Percentiles rank a stretch among this genome's conserved stretches.
These are phyloP conservation scores for Penicillium fuscoglaucum DNA, from an alignment of 2,329 filamentous ascomycete species.

Conservation along the genomic window DNA sequence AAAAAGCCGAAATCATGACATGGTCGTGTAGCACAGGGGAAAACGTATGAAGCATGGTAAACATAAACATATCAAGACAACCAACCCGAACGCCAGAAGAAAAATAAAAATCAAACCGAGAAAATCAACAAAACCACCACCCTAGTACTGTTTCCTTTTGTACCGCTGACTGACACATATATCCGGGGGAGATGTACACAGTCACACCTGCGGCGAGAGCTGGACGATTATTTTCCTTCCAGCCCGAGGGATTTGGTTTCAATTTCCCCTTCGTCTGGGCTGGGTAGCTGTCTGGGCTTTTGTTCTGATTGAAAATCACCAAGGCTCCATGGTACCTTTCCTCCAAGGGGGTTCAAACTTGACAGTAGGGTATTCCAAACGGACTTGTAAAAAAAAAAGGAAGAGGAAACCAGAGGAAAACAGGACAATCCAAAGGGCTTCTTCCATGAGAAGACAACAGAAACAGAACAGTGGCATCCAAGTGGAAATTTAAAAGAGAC, in stretches of 20 bases:
- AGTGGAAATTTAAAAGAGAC: neutral
- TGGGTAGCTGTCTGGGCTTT: neutral
- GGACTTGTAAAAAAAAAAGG: conserved; percentile 1
- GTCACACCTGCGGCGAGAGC: neutral
- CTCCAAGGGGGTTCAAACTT: neutral
- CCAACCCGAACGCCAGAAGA: conserved; percentile 6
- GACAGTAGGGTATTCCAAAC: conserved; percentile 1
- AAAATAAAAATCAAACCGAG: neutral
- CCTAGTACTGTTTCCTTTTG: neutral
- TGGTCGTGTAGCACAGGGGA: neutral
- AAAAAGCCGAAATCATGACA: neutral
- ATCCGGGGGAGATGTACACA: neutral
- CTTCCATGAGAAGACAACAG: conserved; percentile 1
- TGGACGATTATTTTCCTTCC: neutral
- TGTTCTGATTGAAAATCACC: neutral
- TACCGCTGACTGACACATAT: neutral
- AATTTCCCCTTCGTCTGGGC: neutral
- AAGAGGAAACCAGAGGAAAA: neutral
- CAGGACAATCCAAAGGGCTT: conserved; percentile 9
- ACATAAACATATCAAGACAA: conserved; percentile 9
- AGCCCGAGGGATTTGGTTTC: neutral
- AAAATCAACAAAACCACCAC: neutral
- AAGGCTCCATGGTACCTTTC: neutral
- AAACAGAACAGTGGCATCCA: conserved; percentile 5
- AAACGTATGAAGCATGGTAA: neutral